Conservation (phyloP, 768 basidiomycete species). For the Favolaschia claudopus region DNA sequence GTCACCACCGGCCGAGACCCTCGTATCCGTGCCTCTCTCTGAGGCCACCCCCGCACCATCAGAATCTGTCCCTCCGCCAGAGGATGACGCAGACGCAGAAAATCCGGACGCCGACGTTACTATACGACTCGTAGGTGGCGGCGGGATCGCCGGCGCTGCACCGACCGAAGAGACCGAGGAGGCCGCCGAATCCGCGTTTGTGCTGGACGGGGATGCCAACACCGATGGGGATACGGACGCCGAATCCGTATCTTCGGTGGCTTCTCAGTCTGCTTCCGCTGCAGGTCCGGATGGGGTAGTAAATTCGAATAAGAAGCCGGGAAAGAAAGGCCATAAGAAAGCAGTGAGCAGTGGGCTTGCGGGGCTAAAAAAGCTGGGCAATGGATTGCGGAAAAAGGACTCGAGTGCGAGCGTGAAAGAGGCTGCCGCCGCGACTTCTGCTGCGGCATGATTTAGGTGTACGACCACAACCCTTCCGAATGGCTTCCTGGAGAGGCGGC, state of each 20-base stretch:
- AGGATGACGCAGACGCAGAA: slow-evolving; percentile 27
- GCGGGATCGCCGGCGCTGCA: slow-evolving; percentile 51
- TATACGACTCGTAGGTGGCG: slow-evolving; percentile 67
- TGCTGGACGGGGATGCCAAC: slow-evolving; percentile 35
- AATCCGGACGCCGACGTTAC: slow-evolving; percentile 53
- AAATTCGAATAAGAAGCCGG: slow-evolving; percentile 37
- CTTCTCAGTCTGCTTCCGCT: slow-evolving; percentile 33
- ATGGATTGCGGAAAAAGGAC: slow-evolving; percentile 60
- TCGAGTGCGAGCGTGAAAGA: slow-evolving; percentile 57
- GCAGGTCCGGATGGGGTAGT: no score
- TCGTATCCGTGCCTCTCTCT: neutral
- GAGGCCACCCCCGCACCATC: neutral
- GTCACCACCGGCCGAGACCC: slow-evolving; percentile 6
- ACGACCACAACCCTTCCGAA: no score
- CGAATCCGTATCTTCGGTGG: slow-evolving; percentile 43
- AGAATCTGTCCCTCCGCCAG: slow-evolving; percentile 10
- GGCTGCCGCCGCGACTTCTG: slow-evolving; percentile 25
- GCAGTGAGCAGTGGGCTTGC: slow-evolving; percentile 65
- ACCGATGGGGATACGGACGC: slow-evolving; percentile 48
- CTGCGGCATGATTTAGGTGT: neutral
- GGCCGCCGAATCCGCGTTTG: neutral
- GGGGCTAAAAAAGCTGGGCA: slow-evolving; percentile 62
- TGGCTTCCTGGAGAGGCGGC: no score
- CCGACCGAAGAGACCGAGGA: slow-evolving; percentile 38
- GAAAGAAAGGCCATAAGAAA: slow-evolving; percentile 58